A percentile compares a stretch with the other conserved stretches of the same genome.
These are phyloP conservation scores for Pythium aristosporum DNA, from an alignment of 352 stramenopile species.

Conservation along the genomic window DNA sequence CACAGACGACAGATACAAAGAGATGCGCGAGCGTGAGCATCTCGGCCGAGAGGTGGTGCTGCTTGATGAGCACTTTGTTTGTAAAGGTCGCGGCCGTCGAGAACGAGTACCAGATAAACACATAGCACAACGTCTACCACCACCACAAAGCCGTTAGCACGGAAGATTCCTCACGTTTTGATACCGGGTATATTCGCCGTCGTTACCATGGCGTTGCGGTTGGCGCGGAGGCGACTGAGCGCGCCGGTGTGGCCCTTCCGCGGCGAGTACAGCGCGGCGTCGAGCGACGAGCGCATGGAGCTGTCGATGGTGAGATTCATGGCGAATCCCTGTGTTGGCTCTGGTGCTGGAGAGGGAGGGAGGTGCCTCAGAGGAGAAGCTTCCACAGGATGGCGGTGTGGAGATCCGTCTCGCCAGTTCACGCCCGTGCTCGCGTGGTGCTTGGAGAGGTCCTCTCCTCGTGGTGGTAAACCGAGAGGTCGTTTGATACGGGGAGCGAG, in stretches of 20 bases:
- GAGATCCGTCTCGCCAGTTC: background rate
- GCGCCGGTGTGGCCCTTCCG: conserved; percentile 30
- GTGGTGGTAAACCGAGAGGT: background rate
- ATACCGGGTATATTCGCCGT: too few species aligned
- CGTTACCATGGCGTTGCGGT: conserved; percentile 31
- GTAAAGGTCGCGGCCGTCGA: conserved; percentile 79
- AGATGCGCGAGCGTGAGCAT: conserved; percentile 86
- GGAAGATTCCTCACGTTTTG: too few species aligned
- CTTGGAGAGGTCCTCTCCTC: background rate
- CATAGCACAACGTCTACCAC: conserved; percentile 37
- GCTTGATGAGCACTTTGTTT: conserved; percentile 87
- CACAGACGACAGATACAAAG: conserved; percentile 74
- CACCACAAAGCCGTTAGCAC: background rate
- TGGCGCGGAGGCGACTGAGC: conserved; percentile 26
- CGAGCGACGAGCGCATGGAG: conserved; percentile 16
- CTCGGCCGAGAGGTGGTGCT: conserved; percentile 81
- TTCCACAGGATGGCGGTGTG: background rate
- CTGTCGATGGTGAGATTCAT: conserved; percentile 25
- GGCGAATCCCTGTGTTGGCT: background rate
- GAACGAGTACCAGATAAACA: conserved; percentile 82
- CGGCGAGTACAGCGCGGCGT: conserved; percentile 29
- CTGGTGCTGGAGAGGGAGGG: background rate
- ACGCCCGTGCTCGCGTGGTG: background rate
- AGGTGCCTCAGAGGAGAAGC: background rate
- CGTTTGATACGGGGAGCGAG: background rate